These are phyloP conservation scores for Ophiostoma pallidulum DNA, from an alignment of 2,329 filamentous ascomycete genomes.

Conservation along the genomic window DNA sequence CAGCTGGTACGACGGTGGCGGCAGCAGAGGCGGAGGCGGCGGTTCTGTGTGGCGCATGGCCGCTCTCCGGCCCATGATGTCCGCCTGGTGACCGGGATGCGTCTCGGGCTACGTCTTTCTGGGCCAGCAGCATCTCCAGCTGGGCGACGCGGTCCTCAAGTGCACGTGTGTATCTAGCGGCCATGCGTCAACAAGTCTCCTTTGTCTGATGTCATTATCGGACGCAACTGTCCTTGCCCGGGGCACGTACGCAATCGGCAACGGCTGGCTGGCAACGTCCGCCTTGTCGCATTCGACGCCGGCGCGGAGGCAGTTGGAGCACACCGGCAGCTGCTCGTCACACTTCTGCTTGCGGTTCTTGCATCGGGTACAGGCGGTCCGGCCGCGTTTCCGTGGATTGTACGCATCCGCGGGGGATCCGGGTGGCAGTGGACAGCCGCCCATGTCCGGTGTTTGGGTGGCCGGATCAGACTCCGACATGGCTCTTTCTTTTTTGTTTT, in stretches of 20 bases:
- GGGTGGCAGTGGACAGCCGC: neutral
- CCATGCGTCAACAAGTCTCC: no score
- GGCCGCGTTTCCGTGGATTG: slow-evolving; percentile 59
- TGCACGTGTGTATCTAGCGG: neutral
- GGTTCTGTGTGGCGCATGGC: neutral
- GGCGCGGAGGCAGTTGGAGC: slow-evolving; percentile 9
- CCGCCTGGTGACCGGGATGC: neutral
- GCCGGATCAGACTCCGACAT: neutral
- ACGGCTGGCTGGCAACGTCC: slow-evolving; percentile 1
- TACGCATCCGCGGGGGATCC: neutral
- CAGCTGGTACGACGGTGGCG: neutral
- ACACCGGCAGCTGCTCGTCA: slow-evolving; percentile 8
- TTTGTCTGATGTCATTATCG: neutral
- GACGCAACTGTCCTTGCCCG: neutral
- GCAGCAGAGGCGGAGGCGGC: neutral
- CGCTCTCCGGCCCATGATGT: neutral
- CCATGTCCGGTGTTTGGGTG: neutral
- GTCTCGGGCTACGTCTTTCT: neutral
- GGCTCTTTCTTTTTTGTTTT: no score
- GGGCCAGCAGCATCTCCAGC: slow-evolving; percentile 2
- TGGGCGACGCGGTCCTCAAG: slow-evolving; percentile 7
- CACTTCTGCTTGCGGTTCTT: slow-evolving; percentile 56
- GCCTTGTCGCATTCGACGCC: slow-evolving; percentile 8
- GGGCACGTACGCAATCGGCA: slow-evolving; percentile 1
- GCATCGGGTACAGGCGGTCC: slow-evolving; percentile 69